phyloP scores from a whole-genome alignment of 306 rosid genomes.

The Malus orientalis region DNA sequence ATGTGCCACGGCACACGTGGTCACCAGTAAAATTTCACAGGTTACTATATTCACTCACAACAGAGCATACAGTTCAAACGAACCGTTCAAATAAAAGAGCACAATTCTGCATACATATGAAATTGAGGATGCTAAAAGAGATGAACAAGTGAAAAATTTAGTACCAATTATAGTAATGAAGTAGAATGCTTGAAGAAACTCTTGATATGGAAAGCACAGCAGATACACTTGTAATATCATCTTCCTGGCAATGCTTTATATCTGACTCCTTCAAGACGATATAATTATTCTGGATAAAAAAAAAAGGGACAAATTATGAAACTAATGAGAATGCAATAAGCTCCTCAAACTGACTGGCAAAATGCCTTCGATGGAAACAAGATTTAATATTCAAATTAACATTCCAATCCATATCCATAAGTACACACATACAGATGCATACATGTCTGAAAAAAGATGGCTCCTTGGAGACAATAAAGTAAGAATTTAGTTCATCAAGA shows the following conservation, averaged over 20 bases:
- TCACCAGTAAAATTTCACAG: not conserved
- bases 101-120: not conserved
- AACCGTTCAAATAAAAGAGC: not conserved
- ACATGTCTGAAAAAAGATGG: not conserved
- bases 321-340: not conserved
- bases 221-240: slow-evolving; percentile 40
- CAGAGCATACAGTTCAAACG: not conserved
- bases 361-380: not conserved
- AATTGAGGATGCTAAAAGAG: not conserved
- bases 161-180: slow-evolving; percentile 56
- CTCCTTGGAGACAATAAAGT: not conserved
- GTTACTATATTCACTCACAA: not conserved
- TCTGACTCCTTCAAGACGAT: slow-evolving; percentile 54
- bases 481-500: not conserved
- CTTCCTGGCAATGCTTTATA: slow-evolving; percentile 53
- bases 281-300: slow-evolving; percentile 44
- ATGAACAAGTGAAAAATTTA: not conserved
- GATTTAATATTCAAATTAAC: not conserved
- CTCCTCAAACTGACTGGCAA: not conserved
- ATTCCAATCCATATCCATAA: not conserved
- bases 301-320: not conserved
- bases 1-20: not conserved
- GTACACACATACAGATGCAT: not conserved
- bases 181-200: slow-evolving; percentile 45
- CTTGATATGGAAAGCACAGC: slow-evolving; percentile 51